Evolutionary conservation across 371 early-diverging fungal genomes (phyloP).

Genomic region (Batrachochytrium dendrobatidis): DNA sequence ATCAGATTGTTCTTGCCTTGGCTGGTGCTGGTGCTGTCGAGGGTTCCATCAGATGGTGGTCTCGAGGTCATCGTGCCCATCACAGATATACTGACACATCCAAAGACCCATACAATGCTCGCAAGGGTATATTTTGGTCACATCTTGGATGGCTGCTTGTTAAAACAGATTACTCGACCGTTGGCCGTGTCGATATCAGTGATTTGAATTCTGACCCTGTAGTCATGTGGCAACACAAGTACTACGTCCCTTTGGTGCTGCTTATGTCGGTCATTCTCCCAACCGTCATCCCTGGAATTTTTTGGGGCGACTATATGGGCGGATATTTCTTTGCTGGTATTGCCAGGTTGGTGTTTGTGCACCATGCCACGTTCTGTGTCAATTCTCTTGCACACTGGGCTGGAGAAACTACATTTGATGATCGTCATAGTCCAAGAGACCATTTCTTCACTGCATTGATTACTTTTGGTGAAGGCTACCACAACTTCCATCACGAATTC

Average conservation of each 20-base stretch:
- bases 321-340: slow-evolving; percentile 83
- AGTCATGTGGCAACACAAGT: slow-evolving; percentile 75
- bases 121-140: slow-evolving; percentile 76
- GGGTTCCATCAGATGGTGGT: slow-evolving; percentile 40
- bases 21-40: slow-evolving; percentile 31
- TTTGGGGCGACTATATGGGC: slow-evolving; percentile 88
- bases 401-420: slow-evolving; percentile 34
- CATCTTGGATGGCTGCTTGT: slow-evolving; percentile 91
- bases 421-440: slow-evolving; percentile 36
- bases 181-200: slow-evolving; percentile 75
- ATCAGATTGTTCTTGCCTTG: slow-evolving; percentile 22
- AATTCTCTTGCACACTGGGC: slow-evolving; percentile 47
- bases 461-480: slow-evolving; percentile 46
- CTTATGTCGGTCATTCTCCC: slow-evolving; percentile 70
- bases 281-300: slow-evolving; percentile 69
- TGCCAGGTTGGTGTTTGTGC: slow-evolving; percentile 70
- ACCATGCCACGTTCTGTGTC: slow-evolving; percentile 93
- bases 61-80: slow-evolving; percentile 63
- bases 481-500: slow-evolving; percentile 83
- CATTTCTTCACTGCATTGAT: slow-evolving; percentile 38
- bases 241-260: slow-evolving; percentile 66
- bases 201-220: slow-evolving; percentile 75
- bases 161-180: slow-evolving; percentile 57
- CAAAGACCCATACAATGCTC: slow-evolving; percentile 83
- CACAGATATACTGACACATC: slow-evolving; percentile 90